Evolutionary conservation across 2,329 filamentous ascomycete species (phyloP).

Genomic region (Lachnellula occidentalis): DNA sequence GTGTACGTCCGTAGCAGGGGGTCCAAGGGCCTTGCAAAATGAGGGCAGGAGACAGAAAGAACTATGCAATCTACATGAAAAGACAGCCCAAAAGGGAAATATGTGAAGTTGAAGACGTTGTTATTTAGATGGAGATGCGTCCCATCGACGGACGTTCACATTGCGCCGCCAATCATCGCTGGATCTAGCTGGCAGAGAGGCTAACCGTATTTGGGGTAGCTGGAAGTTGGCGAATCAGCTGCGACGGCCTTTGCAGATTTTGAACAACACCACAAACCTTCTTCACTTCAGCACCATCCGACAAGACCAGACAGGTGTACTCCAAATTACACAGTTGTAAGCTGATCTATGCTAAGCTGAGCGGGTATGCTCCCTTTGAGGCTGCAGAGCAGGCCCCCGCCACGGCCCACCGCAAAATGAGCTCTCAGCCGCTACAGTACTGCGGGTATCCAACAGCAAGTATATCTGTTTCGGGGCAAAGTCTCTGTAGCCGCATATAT

Average conservation of each 20-base stretch:
- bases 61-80: neutral
- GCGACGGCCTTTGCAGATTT: neutral
- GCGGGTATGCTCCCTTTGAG: no score
- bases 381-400: neutral
- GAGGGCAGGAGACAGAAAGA: neutral
- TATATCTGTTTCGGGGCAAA: neutral
- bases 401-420: neutral
- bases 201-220: conserved; percentile 7
- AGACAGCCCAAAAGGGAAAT: conserved; percentile 5
- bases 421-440: neutral
- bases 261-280: neutral
- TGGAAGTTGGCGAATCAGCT: conserved; percentile 5
- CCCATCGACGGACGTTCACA: neutral
- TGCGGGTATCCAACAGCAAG: neutral
- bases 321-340: no score
- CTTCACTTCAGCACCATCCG: neutral
- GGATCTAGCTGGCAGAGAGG: no score
- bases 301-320: no score
- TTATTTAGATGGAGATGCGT: neutral
- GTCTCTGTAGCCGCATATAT: neutral
- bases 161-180: neutral
- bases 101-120: conserved; percentile 2
- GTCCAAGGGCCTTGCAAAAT: neutral
- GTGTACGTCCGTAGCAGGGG: no score
- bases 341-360: no score